These are phyloP conservation scores for Daldinia caldariorum DNA, from an alignment of 495 filamentous ascomycete species.

Conservation along the genomic window DNA sequence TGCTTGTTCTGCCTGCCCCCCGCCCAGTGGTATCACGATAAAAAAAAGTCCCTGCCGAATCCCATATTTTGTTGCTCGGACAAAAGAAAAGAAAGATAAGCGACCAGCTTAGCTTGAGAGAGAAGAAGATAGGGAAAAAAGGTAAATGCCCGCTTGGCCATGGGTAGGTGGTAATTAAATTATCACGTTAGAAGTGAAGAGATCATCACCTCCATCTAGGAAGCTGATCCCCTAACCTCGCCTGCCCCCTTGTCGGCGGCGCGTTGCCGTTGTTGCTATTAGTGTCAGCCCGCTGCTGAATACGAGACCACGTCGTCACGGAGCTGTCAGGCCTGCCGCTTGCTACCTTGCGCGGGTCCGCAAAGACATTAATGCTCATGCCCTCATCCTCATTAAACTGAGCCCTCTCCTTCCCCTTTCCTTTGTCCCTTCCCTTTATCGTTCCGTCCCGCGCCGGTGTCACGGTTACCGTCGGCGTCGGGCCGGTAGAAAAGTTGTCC, in stretches of 20 bases:
- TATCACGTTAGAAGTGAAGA: too few species aligned
- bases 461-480: slow-evolving; percentile 6
- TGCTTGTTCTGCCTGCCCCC: slow-evolving; percentile 7
- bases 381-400: slow-evolving; percentile 24
- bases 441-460: slow-evolving; percentile 5
- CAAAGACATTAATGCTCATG: slow-evolving; percentile 77
- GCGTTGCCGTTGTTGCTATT: not conserved
- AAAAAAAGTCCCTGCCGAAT: not conserved
- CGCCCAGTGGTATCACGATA: slow-evolving; percentile 15
- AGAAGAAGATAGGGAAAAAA: not conserved
- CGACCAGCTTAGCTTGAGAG: not conserved
- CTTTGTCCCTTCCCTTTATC: not conserved
- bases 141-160: not conserved
- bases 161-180: not conserved
- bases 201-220: slow-evolving; percentile 5
- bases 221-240: not conserved
- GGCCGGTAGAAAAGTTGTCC: not conserved
- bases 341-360: slow-evolving; percentile 60
- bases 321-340: slow-evolving; percentile 19
- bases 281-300: slow-evolving; percentile 42
- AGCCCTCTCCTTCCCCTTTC: slow-evolving; percentile 8
- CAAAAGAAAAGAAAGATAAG: not conserved
- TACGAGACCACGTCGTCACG: slow-evolving; percentile 46
- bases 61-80: not conserved
- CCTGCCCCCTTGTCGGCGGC: not conserved